Evolutionary conservation across 768 basidiomycete genomes (phyloP), one percentile per base, ranked within the genome.

Genomic region (Collybiopsis luxurians): DNA sequence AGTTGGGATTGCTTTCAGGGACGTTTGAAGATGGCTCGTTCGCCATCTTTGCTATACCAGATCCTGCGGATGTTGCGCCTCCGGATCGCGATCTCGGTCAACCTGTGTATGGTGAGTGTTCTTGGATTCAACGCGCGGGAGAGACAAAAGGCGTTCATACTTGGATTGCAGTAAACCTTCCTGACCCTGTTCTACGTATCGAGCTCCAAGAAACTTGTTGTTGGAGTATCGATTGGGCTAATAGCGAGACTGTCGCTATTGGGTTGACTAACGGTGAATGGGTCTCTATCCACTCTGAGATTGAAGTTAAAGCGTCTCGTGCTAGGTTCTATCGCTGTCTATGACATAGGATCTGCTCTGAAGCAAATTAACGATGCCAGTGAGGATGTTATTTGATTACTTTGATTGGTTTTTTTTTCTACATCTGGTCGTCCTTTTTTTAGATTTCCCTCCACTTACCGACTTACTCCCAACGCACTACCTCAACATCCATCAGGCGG

Each of bases 1-100:
- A 92, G 67, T 72, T 98, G 0, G 96, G 97, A 1, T 66, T 99
- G 7, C 67, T 98, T 6, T 92, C 84, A 0, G 95, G 89, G 10
- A 83, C 88, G 0, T 95, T 95, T 54, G 86, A 89, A 63, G 95
- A 98, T 65, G 96, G 96, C 2, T 86, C 90, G 0, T 72, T 95
- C 27, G 85, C 85, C 0, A 66, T 98, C 17, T 95, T 86, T 60
- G 78, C 80, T 2, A 80, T 98, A 4, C 96, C 95, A 2, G 84
- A 90, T 57, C 95, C 95, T 2, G 64, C 71, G n/a, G 79, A 82
- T 56, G 50, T 88, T 2, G 67, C 59, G 1, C 61, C 70, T 2
- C 56, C 38, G 7, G 65, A 62, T 1, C 61, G 68, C 28, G 66
- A 77, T 53, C 10, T 56, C 3, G 58, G 67, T 11, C 57, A 61